Evolutionary conservation across 768 basidiomycete genomes (phyloP), one percentile per base, ranked within the genome.

Genomic region (Favolaschia claudopus): DNA sequence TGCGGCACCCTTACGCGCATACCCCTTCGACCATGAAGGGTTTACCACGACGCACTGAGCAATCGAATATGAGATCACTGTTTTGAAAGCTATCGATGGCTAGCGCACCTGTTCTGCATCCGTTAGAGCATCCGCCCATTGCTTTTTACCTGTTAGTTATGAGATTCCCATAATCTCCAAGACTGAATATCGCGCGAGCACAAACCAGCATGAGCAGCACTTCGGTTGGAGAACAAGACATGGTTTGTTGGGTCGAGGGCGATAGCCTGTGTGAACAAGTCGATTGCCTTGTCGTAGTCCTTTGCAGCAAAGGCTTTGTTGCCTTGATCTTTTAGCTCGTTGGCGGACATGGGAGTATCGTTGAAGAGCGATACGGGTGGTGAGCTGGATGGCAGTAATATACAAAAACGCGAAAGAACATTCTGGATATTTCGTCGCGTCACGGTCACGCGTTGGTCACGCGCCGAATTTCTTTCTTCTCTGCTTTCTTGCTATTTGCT

Each of bases 291-390:
- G 78, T 93, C 89, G 77, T 92, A 97, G 67, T 97, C 86, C 73
- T 95, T 97, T 53, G 93, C 93, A 34, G 91, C 82, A 77, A 98
- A 98, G 20, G 96, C 95, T 70, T 95, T 95, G 83, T 98, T 98
- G 69, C 95, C 96, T 70, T 87, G 87, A 70, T 93, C 92, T 80
- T 98, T 98, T 64, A 97, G 80, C 58, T 86, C 77, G 71, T 81
- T 80, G 31, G 75, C 81, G 77, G 79, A 37, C 43, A 48, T 28
- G 27, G n/a, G 10, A 36, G 40, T 33, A 27, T 40, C 25, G n/a
- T n/a, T n/a, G n/a, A n/a, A n/a, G n/a, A n/a, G n/a, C n/a, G n/a
- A n/a, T n/a, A n/a, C n/a, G n/a, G n/a, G n/a, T n/a, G n/a, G n/a
- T n/a, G n/a, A n/a, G n/a, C n/a, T n/a, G n/a, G n/a, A n/a, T n/a